A percentile compares a stretch with the other conserved stretches of the same genome.
Conservation (phyloP, 306 rosid species). For the Mimosa bimucronata region DNA sequence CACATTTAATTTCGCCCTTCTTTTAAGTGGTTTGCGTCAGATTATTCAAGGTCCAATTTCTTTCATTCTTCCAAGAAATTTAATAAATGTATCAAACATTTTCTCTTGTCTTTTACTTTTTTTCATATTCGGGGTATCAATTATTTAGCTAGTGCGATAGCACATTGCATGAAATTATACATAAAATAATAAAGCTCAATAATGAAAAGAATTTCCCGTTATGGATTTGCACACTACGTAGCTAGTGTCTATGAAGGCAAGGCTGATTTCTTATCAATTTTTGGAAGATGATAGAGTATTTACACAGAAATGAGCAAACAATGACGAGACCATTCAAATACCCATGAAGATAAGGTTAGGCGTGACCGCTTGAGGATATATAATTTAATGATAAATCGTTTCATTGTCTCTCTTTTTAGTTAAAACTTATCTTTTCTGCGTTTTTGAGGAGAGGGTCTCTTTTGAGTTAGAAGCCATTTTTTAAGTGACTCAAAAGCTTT, state of each 20-base stretch:
- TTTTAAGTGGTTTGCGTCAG: neutral
- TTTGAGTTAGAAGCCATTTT: slow-evolving; percentile 25
- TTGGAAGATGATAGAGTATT: neutral
- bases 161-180: neutral
- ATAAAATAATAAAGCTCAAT: neutral
- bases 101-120: neutral
- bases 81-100: no score
- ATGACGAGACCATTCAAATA: neutral
- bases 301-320: neutral
- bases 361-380: neutral
- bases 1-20: neutral
- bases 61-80: no score
- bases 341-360: neutral
- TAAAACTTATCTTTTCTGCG: slow-evolving; percentile 11
- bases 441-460: neutral
- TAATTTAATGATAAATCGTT: slow-evolving; percentile 8
- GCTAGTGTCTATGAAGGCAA: neutral
- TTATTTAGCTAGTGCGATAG: neutral
- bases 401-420: slow-evolving; percentile 6
- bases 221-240: neutral
- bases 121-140: neutral
- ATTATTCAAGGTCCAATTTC: no score
- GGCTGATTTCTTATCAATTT: neutral
- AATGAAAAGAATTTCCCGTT: neutral
- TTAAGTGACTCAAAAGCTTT: neutral